These are phyloP conservation scores for Benincasa hispida DNA, from an alignment of 306 rosid genomes.

Conservation along the genomic window DNA sequence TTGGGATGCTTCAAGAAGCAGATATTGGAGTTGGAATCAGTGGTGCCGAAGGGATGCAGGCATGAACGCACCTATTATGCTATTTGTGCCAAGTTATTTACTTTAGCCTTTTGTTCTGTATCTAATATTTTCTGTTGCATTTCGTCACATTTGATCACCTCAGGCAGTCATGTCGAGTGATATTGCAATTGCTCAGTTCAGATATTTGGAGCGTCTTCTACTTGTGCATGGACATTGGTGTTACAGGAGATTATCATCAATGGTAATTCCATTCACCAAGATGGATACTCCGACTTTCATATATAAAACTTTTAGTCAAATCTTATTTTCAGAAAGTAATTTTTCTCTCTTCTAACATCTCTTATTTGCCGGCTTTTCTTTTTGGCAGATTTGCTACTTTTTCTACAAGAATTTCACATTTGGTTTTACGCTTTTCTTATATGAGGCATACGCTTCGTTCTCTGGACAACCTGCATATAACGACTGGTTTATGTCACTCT, in stretches of 20 bases:
- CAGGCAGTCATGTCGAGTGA: conserved; percentile 99
- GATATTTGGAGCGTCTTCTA: conserved; percentile 81
- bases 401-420: conserved; percentile 88
- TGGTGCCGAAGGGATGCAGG: conserved; percentile 99
- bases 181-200: conserved; percentile 92
- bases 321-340: not conserved
- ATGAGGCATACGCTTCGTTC: conserved; percentile 76
- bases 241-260: conserved; percentile 80
- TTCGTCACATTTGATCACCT: not conserved
- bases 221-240: conserved; percentile 99
- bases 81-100: not conserved
- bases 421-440: conserved; percentile 79
- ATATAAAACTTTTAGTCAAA: not conserved
- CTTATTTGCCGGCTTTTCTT: conserved; percentile 19
- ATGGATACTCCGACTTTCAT: not conserved
- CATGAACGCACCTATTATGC: conserved; percentile 4
- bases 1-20: conserved; percentile 99
- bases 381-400: conserved; percentile 83
- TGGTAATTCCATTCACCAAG: conserved; percentile 40
- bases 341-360: not conserved
- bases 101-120: not conserved
- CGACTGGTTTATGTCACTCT: conserved; percentile 90
- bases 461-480: conserved; percentile 81
- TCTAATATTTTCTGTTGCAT: conserved; percentile 1
- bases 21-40: conserved; percentile 97